These are phyloP conservation scores for Chenopodium formosanum DNA, from an alignment of 148 eudicot genomes.

Conservation along the genomic window DNA sequence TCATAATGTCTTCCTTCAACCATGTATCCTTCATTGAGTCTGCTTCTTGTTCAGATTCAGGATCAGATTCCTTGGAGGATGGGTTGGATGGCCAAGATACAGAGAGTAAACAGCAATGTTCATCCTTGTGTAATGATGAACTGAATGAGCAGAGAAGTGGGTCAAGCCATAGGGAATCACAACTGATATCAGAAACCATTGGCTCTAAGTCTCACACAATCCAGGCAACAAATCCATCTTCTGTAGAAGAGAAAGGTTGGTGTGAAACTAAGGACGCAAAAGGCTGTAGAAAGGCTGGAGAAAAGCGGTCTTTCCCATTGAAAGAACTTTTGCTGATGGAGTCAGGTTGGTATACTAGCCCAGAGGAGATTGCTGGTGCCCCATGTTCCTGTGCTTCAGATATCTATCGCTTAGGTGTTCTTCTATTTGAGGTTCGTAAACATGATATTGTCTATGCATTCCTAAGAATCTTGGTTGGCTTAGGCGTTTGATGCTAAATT, in stretches of 20 bases:
- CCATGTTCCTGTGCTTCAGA: slow-evolving; percentile 88
- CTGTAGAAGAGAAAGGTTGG: slow-evolving; percentile 20
- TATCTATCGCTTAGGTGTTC: slow-evolving; percentile 84
- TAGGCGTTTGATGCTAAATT: slow-evolving; percentile 17
- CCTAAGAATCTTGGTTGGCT: slow-evolving; percentile 12
- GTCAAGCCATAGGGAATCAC: slow-evolving; percentile 23
- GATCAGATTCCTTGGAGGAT: slow-evolving; percentile 79
- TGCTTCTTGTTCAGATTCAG: slow-evolving; percentile 83
- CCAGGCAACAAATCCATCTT: slow-evolving; percentile 26
- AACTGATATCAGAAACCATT: slow-evolving; percentile 37
- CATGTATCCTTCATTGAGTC: slow-evolving; percentile 94
- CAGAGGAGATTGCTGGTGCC: slow-evolving; percentile 82
- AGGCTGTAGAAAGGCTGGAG: slow-evolving; percentile 45
- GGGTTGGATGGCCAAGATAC: slow-evolving; percentile 42
- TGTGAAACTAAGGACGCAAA: slow-evolving; percentile 32
- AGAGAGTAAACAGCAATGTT: slow-evolving; percentile 46
- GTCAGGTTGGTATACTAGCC: slow-evolving; percentile 85
- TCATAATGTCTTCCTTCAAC: slow-evolving; percentile 84
- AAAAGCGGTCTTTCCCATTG: slow-evolving; percentile 74
- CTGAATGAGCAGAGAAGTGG: slow-evolving; percentile 26
- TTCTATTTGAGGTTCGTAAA: slow-evolving; percentile 87
- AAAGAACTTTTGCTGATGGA: slow-evolving; percentile 77
- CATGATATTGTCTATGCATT: slow-evolving; percentile 25
- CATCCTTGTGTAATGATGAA: slow-evolving; percentile 31
- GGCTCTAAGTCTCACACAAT: slow-evolving; percentile 47